Evolutionary conservation across 768 basidiomycete genomes (phyloP), one percentile per base, ranked within the genome.

Genomic region (Neoboletus magnificus): DNA sequence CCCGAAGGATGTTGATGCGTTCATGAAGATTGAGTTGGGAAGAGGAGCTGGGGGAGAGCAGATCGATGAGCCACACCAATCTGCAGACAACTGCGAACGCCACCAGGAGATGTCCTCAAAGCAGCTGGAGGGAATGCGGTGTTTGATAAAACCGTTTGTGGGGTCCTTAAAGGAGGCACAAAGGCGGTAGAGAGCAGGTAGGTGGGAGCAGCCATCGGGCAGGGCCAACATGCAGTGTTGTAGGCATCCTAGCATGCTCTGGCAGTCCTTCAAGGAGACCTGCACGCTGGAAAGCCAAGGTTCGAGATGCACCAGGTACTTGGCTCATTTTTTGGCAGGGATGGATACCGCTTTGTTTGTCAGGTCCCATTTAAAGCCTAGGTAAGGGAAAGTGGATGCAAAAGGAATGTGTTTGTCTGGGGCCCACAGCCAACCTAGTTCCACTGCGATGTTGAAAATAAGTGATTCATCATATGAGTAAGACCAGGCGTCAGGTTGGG

Each of bases 41-140:
- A 41, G 52, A 1, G 45, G 46, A 0, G 0, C 3, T 0, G 29
- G 36, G 15, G 33, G 44, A 2, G 5, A 2, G 5, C n/a, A 22
- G 2, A 32, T 40, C 0, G 3, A 0, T n/a, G n/a, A n/a, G n/a
- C n/a, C n/a, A n/a, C n/a, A n/a, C n/a, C n/a, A n/a, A n/a, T n/a
- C n/a, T n/a, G 6, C 1, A 0, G 20, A 11, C 0, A 53, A 29
- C 0, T 8, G 10, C 0, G n/a, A 1, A 2, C 11, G 16, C 36
- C 52, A 53, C 45, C 44, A 53, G 0, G 52, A 1, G 0, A 23
- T 0, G 0, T 53, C 37, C 0, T 8, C 1, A 1, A 47, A 16
- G 3, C 10, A 15, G 0, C 1, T 15, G 0, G 20, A 7, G 8
- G 36, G 9, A 0, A 53, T 30, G 8, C 16, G 2, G 3, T 53